Conservation (phyloP, 2,329 filamentous ascomycete species). For the Pseudogymnoascus sp. region DNA sequence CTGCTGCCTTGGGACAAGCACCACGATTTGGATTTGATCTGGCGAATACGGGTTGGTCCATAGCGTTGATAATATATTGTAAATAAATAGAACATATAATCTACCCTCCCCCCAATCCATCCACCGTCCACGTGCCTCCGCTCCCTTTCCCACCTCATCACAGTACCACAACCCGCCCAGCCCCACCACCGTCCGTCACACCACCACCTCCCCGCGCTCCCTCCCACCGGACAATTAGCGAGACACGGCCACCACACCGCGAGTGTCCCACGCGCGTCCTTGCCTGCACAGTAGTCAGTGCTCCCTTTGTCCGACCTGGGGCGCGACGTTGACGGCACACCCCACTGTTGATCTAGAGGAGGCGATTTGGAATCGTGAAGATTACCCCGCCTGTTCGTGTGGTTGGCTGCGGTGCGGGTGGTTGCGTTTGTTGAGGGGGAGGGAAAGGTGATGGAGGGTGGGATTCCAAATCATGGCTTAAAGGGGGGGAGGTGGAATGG, state of each 20-base stretch:
- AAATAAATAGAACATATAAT: conserved; percentile 3
- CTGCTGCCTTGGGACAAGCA: background rate
- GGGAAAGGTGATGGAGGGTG: background rate
- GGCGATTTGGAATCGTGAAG: background rate
- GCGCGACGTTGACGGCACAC: background rate
- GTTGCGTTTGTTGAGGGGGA: background rate
- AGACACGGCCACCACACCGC: background rate
- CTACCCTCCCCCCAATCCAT: background rate
- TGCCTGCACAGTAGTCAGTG: background rate
- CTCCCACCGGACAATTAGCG: conserved; percentile 1
- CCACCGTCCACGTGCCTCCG: background rate
- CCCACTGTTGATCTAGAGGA: background rate
- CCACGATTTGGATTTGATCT: background rate
- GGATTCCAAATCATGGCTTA: background rate
- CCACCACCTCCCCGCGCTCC: background rate
- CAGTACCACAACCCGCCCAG: background rate
- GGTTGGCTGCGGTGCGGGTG: background rate
- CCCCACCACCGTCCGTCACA: background rate
- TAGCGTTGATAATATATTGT: conserved; percentile 1
- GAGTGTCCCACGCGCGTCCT: background rate
- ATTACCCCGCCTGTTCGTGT: conserved; percentile 3
- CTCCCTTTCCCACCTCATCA: background rate
- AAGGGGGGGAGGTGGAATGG: background rate
- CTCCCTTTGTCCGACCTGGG: background rate
- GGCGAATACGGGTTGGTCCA: background rate